Evolutionary conservation across 768 basidiomycete species (phyloP).

Genomic region (Boletus edulis): DNA sequence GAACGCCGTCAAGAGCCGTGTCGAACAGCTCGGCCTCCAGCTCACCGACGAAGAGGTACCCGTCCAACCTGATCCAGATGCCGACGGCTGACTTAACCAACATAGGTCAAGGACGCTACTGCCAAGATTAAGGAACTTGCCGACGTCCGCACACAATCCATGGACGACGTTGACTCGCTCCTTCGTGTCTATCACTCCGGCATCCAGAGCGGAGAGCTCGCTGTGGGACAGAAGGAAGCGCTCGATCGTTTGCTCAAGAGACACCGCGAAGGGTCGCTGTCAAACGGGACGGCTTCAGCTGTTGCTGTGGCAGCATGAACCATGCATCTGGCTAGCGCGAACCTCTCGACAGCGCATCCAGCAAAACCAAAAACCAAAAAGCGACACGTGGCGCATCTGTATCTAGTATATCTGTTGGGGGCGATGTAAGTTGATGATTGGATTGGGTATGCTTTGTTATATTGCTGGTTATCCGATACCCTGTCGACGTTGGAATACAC

Average conservation of each 20-base stretch:
- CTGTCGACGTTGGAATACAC: too few species aligned
- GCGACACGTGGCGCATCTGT: conserved; percentile 17
- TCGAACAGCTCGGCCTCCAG: conserved; percentile 90
- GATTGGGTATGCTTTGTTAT: neutral
- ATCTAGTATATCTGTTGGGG: conserved; percentile 8
- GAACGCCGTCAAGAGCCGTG: conserved; percentile 99
- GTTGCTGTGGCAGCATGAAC: conserved; percentile 10
- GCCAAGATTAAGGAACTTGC: conserved; percentile 99
- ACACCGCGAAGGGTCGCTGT: conserved; percentile 50
- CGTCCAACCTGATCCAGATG: neutral
- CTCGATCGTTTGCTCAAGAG: conserved; percentile 82
- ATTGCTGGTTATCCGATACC: too few species aligned
- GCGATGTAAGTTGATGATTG: conserved; percentile 4
- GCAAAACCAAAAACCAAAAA: conserved; percentile 13
- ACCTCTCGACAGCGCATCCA: neutral
- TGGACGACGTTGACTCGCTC: conserved; percentile 98
- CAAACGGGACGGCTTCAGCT: neutral
- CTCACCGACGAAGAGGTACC: conserved; percentile 85
- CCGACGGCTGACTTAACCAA: conserved; percentile 1
- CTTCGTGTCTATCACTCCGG: conserved; percentile 95
- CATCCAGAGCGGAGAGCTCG: conserved; percentile 88
- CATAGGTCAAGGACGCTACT: conserved; percentile 93
- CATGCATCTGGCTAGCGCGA: neutral
- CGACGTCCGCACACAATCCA: conserved; percentile 95
- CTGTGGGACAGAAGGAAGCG: conserved; percentile 90